Evolutionary conservation across 2,329 filamentous ascomycete genomes (phyloP).

Genomic region (Parascedosporium putredinis): DNA sequence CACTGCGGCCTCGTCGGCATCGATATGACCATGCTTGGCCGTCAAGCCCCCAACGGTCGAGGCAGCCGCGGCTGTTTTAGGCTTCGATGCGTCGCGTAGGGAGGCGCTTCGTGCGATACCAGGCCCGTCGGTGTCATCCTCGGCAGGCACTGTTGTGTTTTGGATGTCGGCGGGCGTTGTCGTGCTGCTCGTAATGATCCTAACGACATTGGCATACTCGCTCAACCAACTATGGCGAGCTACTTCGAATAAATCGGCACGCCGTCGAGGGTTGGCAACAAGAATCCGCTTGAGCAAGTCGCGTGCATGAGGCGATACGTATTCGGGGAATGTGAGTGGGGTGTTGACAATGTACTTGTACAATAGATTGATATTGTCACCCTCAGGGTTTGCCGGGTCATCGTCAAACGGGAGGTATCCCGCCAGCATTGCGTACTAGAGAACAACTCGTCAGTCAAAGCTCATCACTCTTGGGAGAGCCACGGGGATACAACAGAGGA

Average conservation of each 20-base stretch:
- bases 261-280: slow-evolving; percentile 87
- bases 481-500: background rate
- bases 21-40: slow-evolving; percentile 65
- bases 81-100: slow-evolving; percentile 75
- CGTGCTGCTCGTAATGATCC: slow-evolving; percentile 92
- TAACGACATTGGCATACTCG: slow-evolving; percentile 93
- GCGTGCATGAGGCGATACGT: slow-evolving; percentile 91
- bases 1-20: slow-evolving; percentile 48
- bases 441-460: background rate
- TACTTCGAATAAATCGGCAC: slow-evolving; percentile 93
- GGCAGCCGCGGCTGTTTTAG: slow-evolving; percentile 39
- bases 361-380: slow-evolving; percentile 95
- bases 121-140: slow-evolving; percentile 46
- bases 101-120: slow-evolving; percentile 77
- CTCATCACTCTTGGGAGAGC: background rate
- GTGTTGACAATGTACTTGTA: slow-evolving; percentile 99
- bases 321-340: slow-evolving; percentile 94
- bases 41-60: slow-evolving; percentile 51
- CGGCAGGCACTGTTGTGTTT: slow-evolving; percentile 57
- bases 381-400: slow-evolving; percentile 94
- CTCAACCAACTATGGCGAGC: slow-evolving; percentile 96
- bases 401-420: slow-evolving; percentile 97
- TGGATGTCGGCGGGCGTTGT: slow-evolving; percentile 80
- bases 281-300: slow-evolving; percentile 88
- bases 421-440: slow-evolving; percentile 93